Percentiles rank a stretch among this genome's conserved stretches.
These are phyloP conservation scores for Rhipidocladum racemiflorum DNA, from an alignment of 176 grass and related monocot species.

Conservation along the genomic window DNA sequence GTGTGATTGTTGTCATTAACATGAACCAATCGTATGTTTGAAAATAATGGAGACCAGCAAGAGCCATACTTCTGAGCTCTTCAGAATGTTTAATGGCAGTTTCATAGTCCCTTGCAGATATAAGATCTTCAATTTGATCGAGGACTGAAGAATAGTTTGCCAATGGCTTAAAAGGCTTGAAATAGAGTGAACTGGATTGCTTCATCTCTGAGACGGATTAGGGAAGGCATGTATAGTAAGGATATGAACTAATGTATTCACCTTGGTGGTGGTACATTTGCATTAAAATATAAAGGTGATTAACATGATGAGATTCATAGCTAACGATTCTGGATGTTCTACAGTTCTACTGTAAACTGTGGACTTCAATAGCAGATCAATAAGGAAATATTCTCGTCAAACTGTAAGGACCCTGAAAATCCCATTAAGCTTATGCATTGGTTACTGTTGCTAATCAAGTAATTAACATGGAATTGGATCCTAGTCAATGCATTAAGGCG, in stretches of 20 bases:
- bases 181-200: conserved; percentile 71
- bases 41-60: conserved; percentile 95
- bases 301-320: conserved; percentile 14
- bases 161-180: conserved; percentile 88
- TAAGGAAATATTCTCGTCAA: conserved; percentile 10
- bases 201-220: conserved; percentile 70
- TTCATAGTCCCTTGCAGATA: conserved; percentile 65
- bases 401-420: no score
- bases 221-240: conserved; percentile 39
- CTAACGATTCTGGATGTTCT: not conserved
- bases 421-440: no score
- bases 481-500: no score
- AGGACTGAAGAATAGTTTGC: conserved; percentile 59
- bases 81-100: conserved; percentile 68
- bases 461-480: no score
- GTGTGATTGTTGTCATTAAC: conserved; percentile 90
- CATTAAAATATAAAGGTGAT: not conserved
- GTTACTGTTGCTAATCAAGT: no score
- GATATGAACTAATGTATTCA: conserved; percentile 3
- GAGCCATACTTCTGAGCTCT: conserved; percentile 71
- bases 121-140: conserved; percentile 75
- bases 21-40: conserved; percentile 99
- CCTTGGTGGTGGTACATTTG: not conserved
- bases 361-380: not conserved
- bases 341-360: not conserved